Evolutionary conservation across 176 grass and related monocot species (phyloP).

Genomic region (Phoenix roebelenii): DNA sequence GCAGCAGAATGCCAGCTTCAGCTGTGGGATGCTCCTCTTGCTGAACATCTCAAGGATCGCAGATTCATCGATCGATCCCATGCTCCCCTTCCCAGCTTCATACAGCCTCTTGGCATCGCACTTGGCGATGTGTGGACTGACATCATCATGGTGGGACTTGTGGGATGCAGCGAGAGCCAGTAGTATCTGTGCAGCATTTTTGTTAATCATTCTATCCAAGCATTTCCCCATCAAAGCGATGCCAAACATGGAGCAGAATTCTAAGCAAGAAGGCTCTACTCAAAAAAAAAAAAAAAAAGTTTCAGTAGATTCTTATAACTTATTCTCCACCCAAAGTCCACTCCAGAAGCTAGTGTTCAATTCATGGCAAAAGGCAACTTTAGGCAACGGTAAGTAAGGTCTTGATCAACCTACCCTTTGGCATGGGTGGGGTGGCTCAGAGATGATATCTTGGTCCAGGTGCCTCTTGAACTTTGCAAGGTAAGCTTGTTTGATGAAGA

Average conservation of each 20-base stretch:
- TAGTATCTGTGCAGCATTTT: constrained; percentile 35
- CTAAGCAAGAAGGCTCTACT: no score
- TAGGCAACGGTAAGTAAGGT: no score
- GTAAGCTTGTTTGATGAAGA: constrained; percentile 95
- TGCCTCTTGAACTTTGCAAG: constrained; percentile 53
- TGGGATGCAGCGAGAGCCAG: constrained; percentile 72
- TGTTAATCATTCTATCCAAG: no score
- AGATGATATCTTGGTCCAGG: constrained; percentile 69
- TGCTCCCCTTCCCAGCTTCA: constrained; percentile 38
- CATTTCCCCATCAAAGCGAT: no score
- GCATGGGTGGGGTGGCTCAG: constrained; percentile 51
- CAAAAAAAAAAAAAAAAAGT: no score
- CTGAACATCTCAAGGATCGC: constrained; percentile 81
- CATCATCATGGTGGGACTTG: constrained; percentile 60
- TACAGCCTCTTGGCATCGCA: constrained; percentile 81
- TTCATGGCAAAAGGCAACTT: no score
- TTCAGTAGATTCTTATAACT: no score
- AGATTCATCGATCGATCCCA: constrained; percentile 46
- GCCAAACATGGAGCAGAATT: no score
- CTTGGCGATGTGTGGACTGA: constrained; percentile 79
- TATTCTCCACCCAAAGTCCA: no score
- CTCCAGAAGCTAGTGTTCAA: no score
- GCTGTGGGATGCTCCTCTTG: constrained; percentile 93
- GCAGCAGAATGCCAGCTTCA: constrained; percentile 70
- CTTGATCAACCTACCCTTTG: constrained; percentile 38